These are phyloP conservation scores for Lipomyces yamadae DNA, from an alignment of 805 yeast genomes.

Conservation along the genomic window DNA sequence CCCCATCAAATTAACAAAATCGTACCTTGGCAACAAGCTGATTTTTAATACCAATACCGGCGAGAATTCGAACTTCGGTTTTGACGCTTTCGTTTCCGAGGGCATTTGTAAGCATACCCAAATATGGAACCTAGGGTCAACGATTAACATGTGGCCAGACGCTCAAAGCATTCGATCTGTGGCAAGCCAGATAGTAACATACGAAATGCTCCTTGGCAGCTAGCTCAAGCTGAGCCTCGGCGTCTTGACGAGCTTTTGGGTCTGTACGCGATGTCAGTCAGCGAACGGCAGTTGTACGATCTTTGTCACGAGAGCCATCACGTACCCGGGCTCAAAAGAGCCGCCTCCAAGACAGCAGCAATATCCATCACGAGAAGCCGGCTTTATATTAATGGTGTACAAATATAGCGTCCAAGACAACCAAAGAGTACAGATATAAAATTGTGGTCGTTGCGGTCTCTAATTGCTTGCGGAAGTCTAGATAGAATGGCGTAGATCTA, in stretches of 20 bases:
- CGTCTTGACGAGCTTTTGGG: slow-evolving; percentile 68
- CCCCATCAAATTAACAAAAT: background rate
- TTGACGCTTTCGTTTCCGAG: slow-evolving; percentile 67
- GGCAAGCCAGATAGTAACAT: slow-evolving; percentile 13
- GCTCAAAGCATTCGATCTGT: background rate
- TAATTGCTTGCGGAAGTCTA: background rate
- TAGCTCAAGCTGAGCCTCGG: slow-evolving; percentile 74
- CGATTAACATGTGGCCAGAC: background rate
- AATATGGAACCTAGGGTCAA: slow-evolving; percentile 53
- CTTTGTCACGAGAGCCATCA: slow-evolving; percentile 3
- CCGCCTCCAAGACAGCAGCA: slow-evolving; percentile 74
- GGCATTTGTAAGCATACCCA: slow-evolving; percentile 70
- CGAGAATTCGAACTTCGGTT: slow-evolving; percentile 86
- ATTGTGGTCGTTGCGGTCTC: background rate
- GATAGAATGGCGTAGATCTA: background rate
- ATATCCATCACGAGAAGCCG: slow-evolving; percentile 56
- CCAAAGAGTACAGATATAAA: background rate
- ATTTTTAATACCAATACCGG: slow-evolving; percentile 86
- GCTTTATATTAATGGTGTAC: background rate
- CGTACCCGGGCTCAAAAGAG: slow-evolving; percentile 64
- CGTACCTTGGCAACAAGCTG: slow-evolving; percentile 73
- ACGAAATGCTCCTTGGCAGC: slow-evolving; percentile 78
- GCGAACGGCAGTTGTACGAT: background rate
- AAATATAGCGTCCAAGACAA: background rate
- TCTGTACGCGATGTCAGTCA: slow-evolving; percentile 43